Conservation (phyloP, 495 filamentous ascomycete species). For the Neurospora tetrasperma region DNA sequence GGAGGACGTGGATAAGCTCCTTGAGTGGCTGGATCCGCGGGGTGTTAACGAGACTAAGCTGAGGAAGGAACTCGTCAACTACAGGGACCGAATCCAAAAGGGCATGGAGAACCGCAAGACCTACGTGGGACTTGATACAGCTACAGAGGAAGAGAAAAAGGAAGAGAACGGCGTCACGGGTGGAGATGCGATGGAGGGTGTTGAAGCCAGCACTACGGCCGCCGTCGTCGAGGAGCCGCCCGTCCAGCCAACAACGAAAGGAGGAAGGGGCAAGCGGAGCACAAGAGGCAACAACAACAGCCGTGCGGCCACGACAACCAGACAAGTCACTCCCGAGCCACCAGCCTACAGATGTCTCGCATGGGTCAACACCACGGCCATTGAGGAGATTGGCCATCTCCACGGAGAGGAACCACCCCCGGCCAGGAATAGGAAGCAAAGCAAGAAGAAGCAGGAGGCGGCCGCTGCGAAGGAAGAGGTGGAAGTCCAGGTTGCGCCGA, state of each 20-base stretch:
- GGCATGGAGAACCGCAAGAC: conserved; percentile 70
- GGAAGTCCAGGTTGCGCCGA: conserved; percentile 5
- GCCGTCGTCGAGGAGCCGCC: neutral
- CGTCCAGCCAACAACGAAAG: conserved; percentile 22
- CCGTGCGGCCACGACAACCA: conserved; percentile 45
- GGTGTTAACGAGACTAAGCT: conserved; percentile 77
- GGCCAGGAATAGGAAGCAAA: conserved; percentile 48
- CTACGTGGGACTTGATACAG: conserved; percentile 46
- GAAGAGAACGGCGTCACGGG: conserved; percentile 30
- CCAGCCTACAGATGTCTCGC: conserved; percentile 57
- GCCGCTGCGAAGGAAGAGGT: conserved; percentile 8
- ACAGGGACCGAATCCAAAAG: conserved; percentile 62
- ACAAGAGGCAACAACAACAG: conserved; percentile 45
- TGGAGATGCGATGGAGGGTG: conserved; percentile 12
- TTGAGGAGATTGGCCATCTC: conserved; percentile 67
- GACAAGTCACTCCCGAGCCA: conserved; percentile 33
- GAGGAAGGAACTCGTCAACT: conserved; percentile 69
- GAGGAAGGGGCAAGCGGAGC: conserved; percentile 52
- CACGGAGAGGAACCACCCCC: conserved; percentile 70
- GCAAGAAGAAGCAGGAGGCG: conserved; percentile 23
- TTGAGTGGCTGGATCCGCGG: conserved; percentile 79
- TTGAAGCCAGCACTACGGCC: neutral
- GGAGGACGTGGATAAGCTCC: conserved; percentile 60
- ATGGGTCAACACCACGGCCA: conserved; percentile 73
- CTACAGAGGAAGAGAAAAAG: conserved; percentile 37